A percentile compares a stretch with the other conserved stretches of the same genome.
Evolutionary conservation across 75 land plant species (phyloP).

Genomic region (Sequoia sempervirens): DNA sequence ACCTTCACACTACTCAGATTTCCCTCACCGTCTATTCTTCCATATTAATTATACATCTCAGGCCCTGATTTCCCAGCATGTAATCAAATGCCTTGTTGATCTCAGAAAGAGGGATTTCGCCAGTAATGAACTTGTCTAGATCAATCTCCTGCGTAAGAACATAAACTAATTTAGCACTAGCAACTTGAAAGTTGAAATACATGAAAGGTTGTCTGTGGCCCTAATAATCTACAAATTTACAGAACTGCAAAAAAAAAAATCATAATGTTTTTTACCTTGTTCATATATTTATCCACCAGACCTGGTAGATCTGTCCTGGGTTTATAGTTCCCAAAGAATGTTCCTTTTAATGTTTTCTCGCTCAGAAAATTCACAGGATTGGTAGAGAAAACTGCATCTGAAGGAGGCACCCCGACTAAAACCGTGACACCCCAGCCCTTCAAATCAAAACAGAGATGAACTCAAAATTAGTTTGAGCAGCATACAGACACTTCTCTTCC

Average conservation of each 20-base stretch:
- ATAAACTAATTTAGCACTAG: too few species aligned
- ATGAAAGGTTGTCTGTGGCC: too few species aligned
- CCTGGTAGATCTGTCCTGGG: conserved; percentile 27
- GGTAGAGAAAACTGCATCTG: conserved; percentile 11
- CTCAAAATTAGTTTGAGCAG: neutral
- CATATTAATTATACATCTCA: conserved; percentile 72
- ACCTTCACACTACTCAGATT: too few species aligned
- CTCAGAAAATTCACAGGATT: conserved; percentile 25
- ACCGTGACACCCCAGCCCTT: conserved; percentile 32
- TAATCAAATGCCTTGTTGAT: conserved; percentile 84
- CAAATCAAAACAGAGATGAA: neutral
- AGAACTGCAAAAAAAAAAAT: too few species aligned
- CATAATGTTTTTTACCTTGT: conserved; percentile 24
- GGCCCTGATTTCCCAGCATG: conserved; percentile 56
- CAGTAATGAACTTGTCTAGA: conserved; percentile 84
- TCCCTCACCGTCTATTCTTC: too few species aligned
- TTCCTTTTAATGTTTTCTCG: conserved; percentile 38
- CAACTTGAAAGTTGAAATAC: too few species aligned
- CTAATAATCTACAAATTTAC: too few species aligned
- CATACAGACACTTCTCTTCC: neutral
- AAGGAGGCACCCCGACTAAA: conserved; percentile 17
- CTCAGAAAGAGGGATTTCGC: conserved; percentile 51
- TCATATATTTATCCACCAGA: conserved; percentile 41
- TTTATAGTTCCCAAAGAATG: conserved; percentile 44
- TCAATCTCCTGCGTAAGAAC: conserved; percentile 53